Evolutionary conservation across 2,329 filamentous ascomycete genomes (phyloP).

Genomic region (Cordyceps fumosorosea): DNA sequence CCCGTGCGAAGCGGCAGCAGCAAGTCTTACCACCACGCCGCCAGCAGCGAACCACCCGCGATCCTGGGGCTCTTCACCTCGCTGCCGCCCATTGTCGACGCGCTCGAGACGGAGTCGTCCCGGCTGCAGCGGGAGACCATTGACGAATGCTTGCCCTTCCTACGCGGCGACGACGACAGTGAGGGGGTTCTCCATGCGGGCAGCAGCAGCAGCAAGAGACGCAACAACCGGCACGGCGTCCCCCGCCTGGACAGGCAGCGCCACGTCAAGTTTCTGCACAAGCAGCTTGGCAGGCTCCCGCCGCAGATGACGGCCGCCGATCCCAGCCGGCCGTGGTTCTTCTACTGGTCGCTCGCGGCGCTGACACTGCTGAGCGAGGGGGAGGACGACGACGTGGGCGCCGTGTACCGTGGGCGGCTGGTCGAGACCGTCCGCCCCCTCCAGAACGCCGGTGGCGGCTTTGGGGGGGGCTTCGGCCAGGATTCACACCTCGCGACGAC

Average conservation of each 20-base stretch:
- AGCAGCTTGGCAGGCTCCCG: constrained; percentile 56
- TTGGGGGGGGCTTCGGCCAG: constrained; percentile 91
- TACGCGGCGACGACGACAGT: constrained; percentile 43
- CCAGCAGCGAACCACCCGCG: background rate
- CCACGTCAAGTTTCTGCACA: constrained; percentile 57
- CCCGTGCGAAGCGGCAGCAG: background rate
- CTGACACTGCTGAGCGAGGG: constrained; percentile 72
- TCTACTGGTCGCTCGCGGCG: constrained; percentile 84
- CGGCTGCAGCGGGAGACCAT: constrained; percentile 62
- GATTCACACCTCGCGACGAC: constrained; percentile 81
- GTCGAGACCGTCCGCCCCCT: constrained; percentile 70
- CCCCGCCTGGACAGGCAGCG: constrained; percentile 62
- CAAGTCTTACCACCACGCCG: background rate
- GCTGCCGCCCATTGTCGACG: constrained; percentile 58
- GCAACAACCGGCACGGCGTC: constrained; percentile 62
- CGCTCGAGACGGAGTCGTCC: constrained; percentile 61
- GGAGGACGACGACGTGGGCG: constrained; percentile 54
- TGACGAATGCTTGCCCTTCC: constrained; percentile 60
- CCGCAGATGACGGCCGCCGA: constrained; percentile 67
- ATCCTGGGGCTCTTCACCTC: constrained; percentile 52
- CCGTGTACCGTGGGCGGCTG: constrained; percentile 59
- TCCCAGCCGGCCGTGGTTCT: constrained; percentile 84
- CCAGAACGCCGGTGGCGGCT: constrained; percentile 79
- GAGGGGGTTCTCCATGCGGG: constrained; percentile 25
- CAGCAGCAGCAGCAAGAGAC: constrained; percentile 15